Evolutionary conservation across 495 filamentous ascomycete genomes (phyloP), one percentile per base, ranked within the genome.

Genomic region (Cladorrhinum samala): DNA sequence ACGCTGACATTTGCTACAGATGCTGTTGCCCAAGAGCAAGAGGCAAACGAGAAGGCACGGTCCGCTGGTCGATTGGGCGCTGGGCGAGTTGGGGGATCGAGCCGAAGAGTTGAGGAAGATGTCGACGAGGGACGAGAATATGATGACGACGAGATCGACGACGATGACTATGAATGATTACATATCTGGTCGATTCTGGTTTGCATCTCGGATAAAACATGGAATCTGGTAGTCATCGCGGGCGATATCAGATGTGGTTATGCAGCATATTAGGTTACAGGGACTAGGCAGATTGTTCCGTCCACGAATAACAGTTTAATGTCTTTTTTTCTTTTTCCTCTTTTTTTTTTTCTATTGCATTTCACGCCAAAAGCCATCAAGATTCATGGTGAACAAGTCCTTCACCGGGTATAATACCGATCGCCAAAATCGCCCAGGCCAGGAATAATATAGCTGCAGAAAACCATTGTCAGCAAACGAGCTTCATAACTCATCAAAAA

Each of bases 381-480:
- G n/a, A n/a, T n/a, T n/a, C n/a, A n/a, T n/a, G n/a, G n/a, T n/a
- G n/a, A n/a, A n/a, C n/a, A 18, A 20, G 20, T 11, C 16, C 18
- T 59, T 64, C 68, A 98, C 66, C 95, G 81, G 30, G 93, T 96
- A 66, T 97, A 98, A 66, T 91, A 98, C 60, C 93, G 78, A 65
- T 98, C 93, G 37, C 93, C 93, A 68, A 98, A 98, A 68, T 98
- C 93, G 43, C 93, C 93, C 14, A 98, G 78, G 3, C 93, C 93
- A 20, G 93, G 93, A 42, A 95, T 83, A 63, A 98, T 98, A 65
- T 97, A 98, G 60, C 93, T 98, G 64, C 53, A 52, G 43, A 13
- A 40, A 24, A 42, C n/a, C 47, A 37, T 43, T 38, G 37, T 39
- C 13, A 46, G 50, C 25, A 39, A n/a, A n/a, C n/a, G n/a, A n/a